Percentiles rank a stretch among this genome's conserved stretches.
Evolutionary conservation across 2,329 filamentous ascomycete genomes (phyloP).

Genomic region (Fusarium liriodendri): DNA sequence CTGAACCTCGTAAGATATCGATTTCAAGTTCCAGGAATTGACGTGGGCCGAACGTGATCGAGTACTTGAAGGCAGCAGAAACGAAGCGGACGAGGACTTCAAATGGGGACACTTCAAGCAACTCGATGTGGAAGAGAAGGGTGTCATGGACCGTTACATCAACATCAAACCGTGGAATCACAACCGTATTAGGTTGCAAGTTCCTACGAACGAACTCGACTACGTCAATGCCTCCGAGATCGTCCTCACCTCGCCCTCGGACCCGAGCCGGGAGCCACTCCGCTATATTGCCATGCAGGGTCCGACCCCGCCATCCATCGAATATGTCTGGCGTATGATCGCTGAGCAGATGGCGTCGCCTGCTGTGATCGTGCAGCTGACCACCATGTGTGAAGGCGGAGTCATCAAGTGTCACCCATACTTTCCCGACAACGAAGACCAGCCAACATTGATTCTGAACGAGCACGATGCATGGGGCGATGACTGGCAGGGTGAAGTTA

Average conservation of each 20-base stretch:
- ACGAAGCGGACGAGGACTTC: conserved; percentile 47
- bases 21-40: conserved; percentile 64
- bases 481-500: conserved; percentile 75
- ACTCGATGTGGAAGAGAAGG: conserved; percentile 43
- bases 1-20: conserved; percentile 55
- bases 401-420: conserved; percentile 91
- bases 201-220: conserved; percentile 78
- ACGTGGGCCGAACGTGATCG: conserved; percentile 65
- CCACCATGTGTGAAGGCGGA: conserved; percentile 82
- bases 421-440: conserved; percentile 73
- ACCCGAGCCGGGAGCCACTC: conserved; percentile 53
- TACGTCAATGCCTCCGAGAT: conserved; percentile 89
- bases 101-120: conserved; percentile 53
- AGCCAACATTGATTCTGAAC: conserved; percentile 68
- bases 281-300: conserved; percentile 95
- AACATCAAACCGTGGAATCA: conserved; percentile 93
- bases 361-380: conserved; percentile 94
- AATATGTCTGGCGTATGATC: conserved; percentile 96
- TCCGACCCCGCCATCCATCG: conserved; percentile 79
- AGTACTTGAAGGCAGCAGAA: conserved; percentile 52
- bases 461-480: conserved; percentile 73
- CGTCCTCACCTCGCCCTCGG: conserved; percentile 59
- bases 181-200: conserved; percentile 84
- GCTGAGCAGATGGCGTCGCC: conserved; percentile 79
- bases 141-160: conserved; percentile 79